These are phyloP conservation scores for Rhodosorus marinus DNA, from an alignment of 23 red algal genomes.

Conservation along the genomic window DNA sequence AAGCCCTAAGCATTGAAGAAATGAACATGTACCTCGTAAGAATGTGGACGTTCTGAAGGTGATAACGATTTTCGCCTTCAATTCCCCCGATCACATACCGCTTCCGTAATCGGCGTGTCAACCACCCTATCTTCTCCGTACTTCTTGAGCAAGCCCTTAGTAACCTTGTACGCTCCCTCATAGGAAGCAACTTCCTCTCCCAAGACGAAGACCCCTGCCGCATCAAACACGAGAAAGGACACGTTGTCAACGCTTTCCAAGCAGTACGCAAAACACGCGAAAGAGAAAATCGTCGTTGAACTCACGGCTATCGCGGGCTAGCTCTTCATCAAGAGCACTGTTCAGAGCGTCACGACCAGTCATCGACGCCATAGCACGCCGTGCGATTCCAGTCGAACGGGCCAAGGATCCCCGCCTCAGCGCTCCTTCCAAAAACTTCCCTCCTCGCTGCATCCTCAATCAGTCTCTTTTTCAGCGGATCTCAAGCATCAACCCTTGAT, in stretches of 20 bases:
- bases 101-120: conserved; percentile 96
- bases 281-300: too few species aligned
- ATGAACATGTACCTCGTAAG: background rate
- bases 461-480: too few species aligned
- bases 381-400: too few species aligned
- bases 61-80: background rate
- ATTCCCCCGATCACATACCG: background rate
- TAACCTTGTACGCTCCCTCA: conserved; percentile 99
- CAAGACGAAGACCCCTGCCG: conserved; percentile 41
- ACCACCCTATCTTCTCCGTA: conserved; percentile 73
- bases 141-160: conserved; percentile 64
- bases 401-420: too few species aligned
- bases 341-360: conserved; percentile 88
- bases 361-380: conserved; percentile 4
- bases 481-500: too few species aligned
- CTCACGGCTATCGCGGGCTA: conserved; percentile 56
- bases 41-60: background rate
- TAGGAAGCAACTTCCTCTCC: conserved; percentile 97
- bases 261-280: too few species aligned
- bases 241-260: background rate
- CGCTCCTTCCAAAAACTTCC: too few species aligned
- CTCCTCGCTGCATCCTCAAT: too few species aligned
- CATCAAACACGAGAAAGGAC: background rate
- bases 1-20: conserved; percentile 19
- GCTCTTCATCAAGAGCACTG: conserved; percentile 78